These are phyloP conservation scores for Vanrija sp. DNA, from an alignment of 1,284 basidiomycete species.

Conservation along the genomic window DNA sequence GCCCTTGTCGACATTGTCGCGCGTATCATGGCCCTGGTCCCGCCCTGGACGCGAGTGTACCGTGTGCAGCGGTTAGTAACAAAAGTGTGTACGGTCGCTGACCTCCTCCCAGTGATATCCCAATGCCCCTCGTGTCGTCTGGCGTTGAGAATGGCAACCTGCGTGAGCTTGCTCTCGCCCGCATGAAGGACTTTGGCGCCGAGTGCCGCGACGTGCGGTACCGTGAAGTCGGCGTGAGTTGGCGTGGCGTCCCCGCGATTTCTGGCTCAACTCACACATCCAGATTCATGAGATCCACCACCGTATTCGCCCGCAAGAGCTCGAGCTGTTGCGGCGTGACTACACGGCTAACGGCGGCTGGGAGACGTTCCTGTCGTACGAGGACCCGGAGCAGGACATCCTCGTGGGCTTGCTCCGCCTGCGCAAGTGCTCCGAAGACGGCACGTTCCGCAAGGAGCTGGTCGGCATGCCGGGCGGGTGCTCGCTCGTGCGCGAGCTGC, in stretches of 20 bases:
- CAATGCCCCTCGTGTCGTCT: slow-evolving; percentile 87
- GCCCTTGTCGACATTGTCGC: slow-evolving; percentile 97
- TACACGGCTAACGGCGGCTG: slow-evolving; percentile 97
- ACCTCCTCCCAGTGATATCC: slow-evolving; percentile 75
- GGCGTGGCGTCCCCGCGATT: not conserved
- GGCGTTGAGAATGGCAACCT: slow-evolving; percentile 99
- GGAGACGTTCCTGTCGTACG: slow-evolving; percentile 99
- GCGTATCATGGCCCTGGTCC: slow-evolving; percentile 90
- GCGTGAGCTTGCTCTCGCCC: slow-evolving; percentile 88
- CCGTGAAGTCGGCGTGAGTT: slow-evolving; percentile 90
- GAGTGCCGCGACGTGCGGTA: slow-evolving; percentile 96
- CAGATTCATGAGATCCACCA: slow-evolving; percentile 98
- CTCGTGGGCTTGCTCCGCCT: slow-evolving; percentile 89
- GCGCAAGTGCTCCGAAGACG: slow-evolving; percentile 91
- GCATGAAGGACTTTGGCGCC: slow-evolving; percentile 98
- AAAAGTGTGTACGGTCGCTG: slow-evolving; percentile 1
- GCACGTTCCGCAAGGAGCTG: slow-evolving; percentile 93
- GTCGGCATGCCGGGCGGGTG: slow-evolving; percentile 71
- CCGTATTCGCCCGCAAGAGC: slow-evolving; percentile 91
- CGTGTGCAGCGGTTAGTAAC: slow-evolving; percentile 78
- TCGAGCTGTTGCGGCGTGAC: slow-evolving; percentile 94
- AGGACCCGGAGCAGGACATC: slow-evolving; percentile 96
- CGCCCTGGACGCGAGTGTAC: slow-evolving; percentile 98
- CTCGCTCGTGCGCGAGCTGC: slow-evolving; percentile 92
- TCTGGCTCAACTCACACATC: slow-evolving; percentile 1